Evolutionary conservation across 2,329 filamentous ascomycete species (phyloP).

Genomic region (Colletotrichum liaoningense): DNA sequence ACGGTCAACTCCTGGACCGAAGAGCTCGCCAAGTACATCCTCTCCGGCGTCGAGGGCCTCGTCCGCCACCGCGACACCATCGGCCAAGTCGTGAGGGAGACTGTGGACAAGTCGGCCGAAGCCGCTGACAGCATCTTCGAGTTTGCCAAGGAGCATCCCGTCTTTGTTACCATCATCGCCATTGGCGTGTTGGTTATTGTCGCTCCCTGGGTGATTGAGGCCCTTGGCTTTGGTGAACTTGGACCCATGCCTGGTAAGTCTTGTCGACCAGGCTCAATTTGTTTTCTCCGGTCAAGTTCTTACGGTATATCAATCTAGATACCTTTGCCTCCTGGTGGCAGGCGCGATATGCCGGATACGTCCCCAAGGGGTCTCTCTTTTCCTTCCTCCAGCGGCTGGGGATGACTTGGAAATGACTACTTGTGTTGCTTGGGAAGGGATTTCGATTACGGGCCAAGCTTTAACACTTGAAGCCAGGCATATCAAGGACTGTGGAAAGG

Average conservation of each 20-base stretch:
- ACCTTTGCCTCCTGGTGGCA: conserved; percentile 28
- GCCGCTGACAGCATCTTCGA: conserved; percentile 6
- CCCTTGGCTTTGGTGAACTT: conserved; percentile 29
- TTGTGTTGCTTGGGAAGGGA: background rate
- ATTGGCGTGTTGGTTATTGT: conserved; percentile 27
- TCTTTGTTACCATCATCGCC: conserved; percentile 25
- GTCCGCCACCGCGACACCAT: conserved; percentile 21
- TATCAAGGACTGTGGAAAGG: background rate
- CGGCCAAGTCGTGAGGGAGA: conserved; percentile 17
- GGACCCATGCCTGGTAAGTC: conserved; percentile 9
- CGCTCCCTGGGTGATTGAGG: conserved; percentile 31
- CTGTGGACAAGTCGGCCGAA: conserved; percentile 16
- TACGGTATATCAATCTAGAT: background rate
- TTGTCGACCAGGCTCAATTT: no score
- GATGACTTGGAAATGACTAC: conserved; percentile 20
- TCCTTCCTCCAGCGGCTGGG: conserved; percentile 20
- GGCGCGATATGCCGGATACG: conserved; percentile 19
- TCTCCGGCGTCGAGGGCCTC: conserved; percentile 17
- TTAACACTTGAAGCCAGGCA: background rate
- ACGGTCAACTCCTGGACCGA: conserved; percentile 28
- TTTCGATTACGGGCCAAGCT: background rate
- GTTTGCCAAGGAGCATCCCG: conserved; percentile 16
- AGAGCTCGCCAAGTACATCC: conserved; percentile 24
- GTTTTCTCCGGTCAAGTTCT: background rate
- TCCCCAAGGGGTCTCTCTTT: conserved; percentile 22